Base-by-base conservation (phyloP, 805 yeast genomes). In the Ogataea glucozyma region DNA sequence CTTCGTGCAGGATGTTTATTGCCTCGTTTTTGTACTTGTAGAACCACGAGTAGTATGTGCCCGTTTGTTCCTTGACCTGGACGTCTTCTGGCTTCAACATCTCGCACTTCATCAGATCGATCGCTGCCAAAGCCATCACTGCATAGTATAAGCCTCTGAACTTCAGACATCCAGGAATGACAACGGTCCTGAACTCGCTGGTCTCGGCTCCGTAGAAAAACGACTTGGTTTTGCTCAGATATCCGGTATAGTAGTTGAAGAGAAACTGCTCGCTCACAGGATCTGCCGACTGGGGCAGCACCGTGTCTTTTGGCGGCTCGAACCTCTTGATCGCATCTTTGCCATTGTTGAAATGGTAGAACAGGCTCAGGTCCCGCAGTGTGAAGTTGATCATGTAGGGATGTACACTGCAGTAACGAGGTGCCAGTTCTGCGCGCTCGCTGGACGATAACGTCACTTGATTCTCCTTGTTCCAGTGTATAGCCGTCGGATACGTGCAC, bases 11-110 rank as follows among this genome's bases (percentile, higher is more conserved):
- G 21, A 48, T 41, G 35, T 49, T 61, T 16, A 64, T 58, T 4
- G 67, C 65, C 31, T 56, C 58, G 45, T 62, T 60, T 40, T 62
- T 61, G 36, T 56, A 58, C 30, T 51, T 54, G 17, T 51, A 27
- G 31, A 51, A 43, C 2, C 41, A 17, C 1, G 47, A 40, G 24
- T 47, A 30, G 34, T 41, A 48, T n/a, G n/a, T n/a, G n/a, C n/a
- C n/a, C n/a, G n/a, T n/a, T n/a, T n/a, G n/a, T n/a, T n/a, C n/a
- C n/a, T 4, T 9, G 9, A 5, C 19, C 10, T 12, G 23, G 14
- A 9, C 27, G 13, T 26, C 31, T 29, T 40, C 41, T 18, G 20
- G 44, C n/a, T n/a, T n/a, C n/a, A n/a, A n/a, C n/a, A n/a, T 18
- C 41, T 45, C 48, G 38, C 33, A 7, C 30, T 49, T 50, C 24